Conservation (phyloP, 208 protist species). For the Leishmania tarentolae region DNA sequence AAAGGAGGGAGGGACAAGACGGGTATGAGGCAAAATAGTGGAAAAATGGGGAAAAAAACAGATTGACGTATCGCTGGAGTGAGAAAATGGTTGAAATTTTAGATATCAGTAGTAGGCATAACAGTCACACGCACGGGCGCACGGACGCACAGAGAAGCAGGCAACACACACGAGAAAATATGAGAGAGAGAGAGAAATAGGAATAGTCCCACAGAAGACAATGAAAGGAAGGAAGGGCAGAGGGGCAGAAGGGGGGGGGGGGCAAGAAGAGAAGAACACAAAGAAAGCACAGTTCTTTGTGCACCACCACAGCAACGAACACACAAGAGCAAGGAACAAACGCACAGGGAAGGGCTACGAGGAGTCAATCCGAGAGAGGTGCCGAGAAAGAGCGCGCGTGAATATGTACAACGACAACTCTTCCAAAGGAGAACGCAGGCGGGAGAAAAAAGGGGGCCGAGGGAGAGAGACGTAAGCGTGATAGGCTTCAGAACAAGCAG, state of each 20-base stretch:
- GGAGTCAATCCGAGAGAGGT: slow-evolving; percentile 3
- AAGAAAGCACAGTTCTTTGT: too few species aligned
- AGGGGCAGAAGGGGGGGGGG: not conserved
- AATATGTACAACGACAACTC: slow-evolving; percentile 1
- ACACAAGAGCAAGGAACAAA: not conserved
- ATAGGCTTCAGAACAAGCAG: not conserved
- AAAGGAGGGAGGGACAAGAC: not conserved
- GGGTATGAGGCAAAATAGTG: too few species aligned
- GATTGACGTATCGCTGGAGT: not conserved
- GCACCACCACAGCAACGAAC: not conserved
- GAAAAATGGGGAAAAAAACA: not conserved
- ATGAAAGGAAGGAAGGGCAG: slow-evolving; percentile 13
- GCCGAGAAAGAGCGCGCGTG: slow-evolving; percentile 11
- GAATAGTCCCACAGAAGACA: too few species aligned
- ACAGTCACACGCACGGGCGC: not conserved
- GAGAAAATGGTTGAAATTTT: not conserved
- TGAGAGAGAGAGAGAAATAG: not conserved
- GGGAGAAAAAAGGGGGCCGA: slow-evolving; percentile 1
- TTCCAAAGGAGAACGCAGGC: not conserved
- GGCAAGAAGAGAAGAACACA: not conserved
- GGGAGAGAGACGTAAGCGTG: not conserved
- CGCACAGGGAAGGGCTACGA: not conserved
- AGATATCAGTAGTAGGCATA: not conserved
- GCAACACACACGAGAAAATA: not conserved
- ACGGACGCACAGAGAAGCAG: not conserved